Base-by-base conservation (phyloP, 441 rosid genomes). In the Viola pubescens region DNA sequence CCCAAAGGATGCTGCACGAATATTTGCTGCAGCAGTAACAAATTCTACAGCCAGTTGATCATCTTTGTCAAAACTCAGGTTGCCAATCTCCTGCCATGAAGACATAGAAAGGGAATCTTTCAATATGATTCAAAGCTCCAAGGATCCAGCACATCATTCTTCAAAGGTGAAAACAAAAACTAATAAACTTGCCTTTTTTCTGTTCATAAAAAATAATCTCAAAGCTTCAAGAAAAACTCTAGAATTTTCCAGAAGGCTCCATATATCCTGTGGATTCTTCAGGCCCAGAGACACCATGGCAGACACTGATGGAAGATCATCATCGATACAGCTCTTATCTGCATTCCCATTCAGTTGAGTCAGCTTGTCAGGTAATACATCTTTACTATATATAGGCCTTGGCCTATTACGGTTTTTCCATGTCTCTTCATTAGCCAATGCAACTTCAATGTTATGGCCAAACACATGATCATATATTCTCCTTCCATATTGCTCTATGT, bases 21-120 rank as follows among this genome's bases (percentile, higher is more conserved):
- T 86, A 80, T 94, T 94, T 68, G 99, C 99, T 68, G 99, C 96
- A 70, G 97, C 91, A 65, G 98, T 83, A 53, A 94, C 97, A 77
- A 94, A 80, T 71, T 90, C 98, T 70, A 94, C 95, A 7, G 98
- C 97, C 70, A 94, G 75, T 74, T 86, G 98, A 72, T 94, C 98
- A 76, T 94, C 98, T 77, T 94, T 94, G 71, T 94, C 98, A 73
- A 94, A 94, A 72, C 81, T 80, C 40, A 94, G 83, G 78, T 75
- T 85, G 54, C 98, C 98, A 58, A 94, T 73, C 54, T 94, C 98
- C 98, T 94, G 78, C 47, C 52, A 66, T 49, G 56, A 48, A 46
- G 54, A 56, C 38, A 12, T 59, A 50, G 19, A 44, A 13, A 59
- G n/a, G 48, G 26, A 63, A 67, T 8, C 9, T 34, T 55, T 37